These are phyloP conservation scores for Kurtzmaniella quercitrusa DNA, from an alignment of 1,139 yeast species.

Conservation along the genomic window DNA sequence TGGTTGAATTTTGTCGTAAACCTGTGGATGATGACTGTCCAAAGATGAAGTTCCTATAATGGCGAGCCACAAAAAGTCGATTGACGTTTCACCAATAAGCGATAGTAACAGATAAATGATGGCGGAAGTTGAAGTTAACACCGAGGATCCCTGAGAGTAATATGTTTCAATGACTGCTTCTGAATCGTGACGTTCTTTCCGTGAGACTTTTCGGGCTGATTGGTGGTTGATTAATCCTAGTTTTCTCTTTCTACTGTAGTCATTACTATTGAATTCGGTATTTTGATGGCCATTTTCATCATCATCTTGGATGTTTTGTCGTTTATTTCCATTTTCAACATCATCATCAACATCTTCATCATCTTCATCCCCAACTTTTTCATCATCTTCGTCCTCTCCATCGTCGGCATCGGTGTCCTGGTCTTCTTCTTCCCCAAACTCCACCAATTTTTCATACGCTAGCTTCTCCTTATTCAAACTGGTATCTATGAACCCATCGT, in stretches of 20 bases:
- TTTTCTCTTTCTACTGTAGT: conserved; percentile 15
- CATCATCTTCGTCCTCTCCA: conserved; percentile 21
- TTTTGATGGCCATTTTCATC: conserved; percentile 20
- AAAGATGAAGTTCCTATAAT: conserved; percentile 85
- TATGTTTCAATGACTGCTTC: conserved; percentile 70
- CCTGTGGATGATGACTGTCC: conserved; percentile 70
- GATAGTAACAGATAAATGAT: conserved; percentile 79
- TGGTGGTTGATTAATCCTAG: conserved; percentile 13
- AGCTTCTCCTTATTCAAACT: conserved; percentile 47
- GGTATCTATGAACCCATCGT: conserved; percentile 73
- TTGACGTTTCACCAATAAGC: conserved; percentile 55
- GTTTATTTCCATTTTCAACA: conserved; percentile 12
- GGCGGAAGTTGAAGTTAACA: conserved; percentile 71
- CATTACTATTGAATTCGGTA: conserved; percentile 5
- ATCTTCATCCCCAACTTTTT: no score
- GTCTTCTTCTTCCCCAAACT: conserved; percentile 24
- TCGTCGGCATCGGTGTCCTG: conserved; percentile 28
- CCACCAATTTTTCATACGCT: conserved; percentile 51
- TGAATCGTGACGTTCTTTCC: conserved; percentile 30
- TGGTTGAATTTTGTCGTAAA: conserved; percentile 71
- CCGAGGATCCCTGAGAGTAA: conserved; percentile 78
- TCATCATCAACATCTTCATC: conserved; percentile 20
- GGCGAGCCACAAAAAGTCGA: conserved; percentile 78
- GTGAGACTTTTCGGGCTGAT: conserved; percentile 29
- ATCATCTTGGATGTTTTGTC: conserved; percentile 17